phyloP scores from a whole-genome alignment of 192 early-diverging fungal genomes.

The Coemansia javaensis region DNA sequence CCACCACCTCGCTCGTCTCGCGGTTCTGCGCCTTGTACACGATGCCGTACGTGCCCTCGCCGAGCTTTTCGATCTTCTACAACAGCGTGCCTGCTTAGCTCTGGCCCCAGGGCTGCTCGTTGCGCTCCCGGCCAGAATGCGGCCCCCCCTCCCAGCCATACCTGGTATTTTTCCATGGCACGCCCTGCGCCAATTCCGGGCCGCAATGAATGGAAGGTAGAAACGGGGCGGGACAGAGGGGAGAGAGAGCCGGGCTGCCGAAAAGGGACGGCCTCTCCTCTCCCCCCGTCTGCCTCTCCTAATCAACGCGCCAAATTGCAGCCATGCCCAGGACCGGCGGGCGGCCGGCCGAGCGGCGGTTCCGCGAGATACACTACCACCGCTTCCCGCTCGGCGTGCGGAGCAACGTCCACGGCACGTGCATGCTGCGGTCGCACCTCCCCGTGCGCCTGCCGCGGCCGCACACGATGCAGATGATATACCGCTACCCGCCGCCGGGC shows the following conservation, averaged over 20 bases:
- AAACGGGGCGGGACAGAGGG: too few relatives aligned
- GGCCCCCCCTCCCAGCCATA: too few relatives aligned
- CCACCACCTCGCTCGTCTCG: constrained; percentile 93
- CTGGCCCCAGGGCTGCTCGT: too few relatives aligned
- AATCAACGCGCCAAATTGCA: too few relatives aligned
- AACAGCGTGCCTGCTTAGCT: neutral
- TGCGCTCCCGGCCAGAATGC: too few relatives aligned
- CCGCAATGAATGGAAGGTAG: neutral
- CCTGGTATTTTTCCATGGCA: constrained; percentile 64
- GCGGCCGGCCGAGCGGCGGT: constrained; percentile 39
- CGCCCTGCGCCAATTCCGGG: neutral
- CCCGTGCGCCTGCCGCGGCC: constrained; percentile 47
- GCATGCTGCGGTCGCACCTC: constrained; percentile 35
- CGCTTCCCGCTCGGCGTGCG: constrained; percentile 42
- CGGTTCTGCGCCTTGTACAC: constrained; percentile 99
- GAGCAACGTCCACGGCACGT: constrained; percentile 46
- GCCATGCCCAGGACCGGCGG: too few relatives aligned
- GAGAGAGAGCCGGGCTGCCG: too few relatives aligned
- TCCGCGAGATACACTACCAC: constrained; percentile 48
- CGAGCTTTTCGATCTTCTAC: constrained; percentile 98
- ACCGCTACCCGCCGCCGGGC: constrained; percentile 40
- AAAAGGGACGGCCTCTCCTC: too few relatives aligned
- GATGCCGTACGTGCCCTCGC: constrained; percentile 97
- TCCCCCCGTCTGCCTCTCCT: too few relatives aligned
- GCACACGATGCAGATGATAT: constrained; percentile 44